A percentile compares a stretch with the other conserved stretches of the same genome.
These are phyloP conservation scores for Trichophyton rubrum DNA, from an alignment of 2,329 filamentous ascomycete species.

Conservation along the genomic window DNA sequence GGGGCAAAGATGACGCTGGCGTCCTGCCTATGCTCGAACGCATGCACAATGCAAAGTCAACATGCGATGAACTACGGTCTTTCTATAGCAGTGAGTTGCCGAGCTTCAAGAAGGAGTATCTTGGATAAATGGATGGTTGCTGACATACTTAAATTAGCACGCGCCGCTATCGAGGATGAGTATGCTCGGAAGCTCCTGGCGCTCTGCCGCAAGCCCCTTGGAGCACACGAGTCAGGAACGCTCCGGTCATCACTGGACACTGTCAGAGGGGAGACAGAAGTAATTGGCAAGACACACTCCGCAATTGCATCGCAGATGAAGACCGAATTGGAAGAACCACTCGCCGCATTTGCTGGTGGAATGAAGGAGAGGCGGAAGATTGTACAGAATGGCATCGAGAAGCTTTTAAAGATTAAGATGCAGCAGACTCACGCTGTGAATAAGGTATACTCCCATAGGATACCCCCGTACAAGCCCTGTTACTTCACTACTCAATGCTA, in stretches of 20 bases:
- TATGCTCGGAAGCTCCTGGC: constrained; percentile 81
- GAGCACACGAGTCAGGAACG: constrained; percentile 74
- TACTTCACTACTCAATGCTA: constrained; percentile 8
- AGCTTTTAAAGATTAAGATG: constrained; percentile 81
- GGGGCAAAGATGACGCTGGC: constrained; percentile 97
- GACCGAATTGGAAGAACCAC: constrained; percentile 82
- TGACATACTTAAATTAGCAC: constrained; percentile 41
- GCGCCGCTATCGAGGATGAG: constrained; percentile 90
- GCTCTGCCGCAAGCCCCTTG: constrained; percentile 75
- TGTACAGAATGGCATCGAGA: constrained; percentile 85
- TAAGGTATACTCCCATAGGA: constrained; percentile 53
- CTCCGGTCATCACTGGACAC: constrained; percentile 76
- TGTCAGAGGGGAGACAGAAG: constrained; percentile 76
- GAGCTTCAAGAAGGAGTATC: background rate
- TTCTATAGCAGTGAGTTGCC: constrained; percentile 64
- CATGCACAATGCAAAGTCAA: constrained; percentile 88
- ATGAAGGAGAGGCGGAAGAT: constrained; percentile 98
- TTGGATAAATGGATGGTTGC: background rate
- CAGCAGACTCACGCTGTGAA: constrained; percentile 85
- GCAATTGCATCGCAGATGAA: constrained; percentile 90
- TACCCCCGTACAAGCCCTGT: background rate
- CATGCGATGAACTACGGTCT: constrained; percentile 79
- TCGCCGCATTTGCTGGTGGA: constrained; percentile 79
- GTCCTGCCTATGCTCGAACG: constrained; percentile 82
- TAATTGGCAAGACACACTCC: constrained; percentile 88